Percentiles rank a stretch among this genome's conserved stretches.
phyloP scores from a whole-genome alignment of 306 rosid genomes.

The Carpinus fangiana region DNA sequence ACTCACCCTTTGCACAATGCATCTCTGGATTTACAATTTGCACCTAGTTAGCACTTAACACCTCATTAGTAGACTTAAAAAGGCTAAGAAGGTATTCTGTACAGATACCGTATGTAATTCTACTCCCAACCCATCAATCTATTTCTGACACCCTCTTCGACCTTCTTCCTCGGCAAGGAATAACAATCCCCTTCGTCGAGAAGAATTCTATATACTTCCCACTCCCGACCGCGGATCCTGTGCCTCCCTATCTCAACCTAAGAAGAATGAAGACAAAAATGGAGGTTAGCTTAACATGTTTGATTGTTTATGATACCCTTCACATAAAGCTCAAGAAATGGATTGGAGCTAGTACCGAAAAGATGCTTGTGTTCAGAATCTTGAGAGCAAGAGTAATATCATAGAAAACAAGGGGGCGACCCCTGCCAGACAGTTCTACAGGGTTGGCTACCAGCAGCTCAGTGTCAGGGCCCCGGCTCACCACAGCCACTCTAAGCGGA shows the following conservation, averaged over 20 bases:
- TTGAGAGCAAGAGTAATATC: constrained; percentile 56
- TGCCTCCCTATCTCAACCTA: constrained; percentile 59
- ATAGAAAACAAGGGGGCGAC: constrained; percentile 57
- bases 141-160: constrained; percentile 50
- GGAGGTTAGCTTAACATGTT: background rate
- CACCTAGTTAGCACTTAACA: constrained; percentile 7
- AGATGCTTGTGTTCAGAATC: constrained; percentile 38
- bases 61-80: constrained; percentile 1
- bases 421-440: constrained; percentile 60
- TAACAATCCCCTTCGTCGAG: constrained; percentile 46
- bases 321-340: background rate
- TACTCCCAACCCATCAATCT: constrained; percentile 59
- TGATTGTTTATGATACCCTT: background rate
- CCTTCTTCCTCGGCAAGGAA: constrained; percentile 35
- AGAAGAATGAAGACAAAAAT: background rate
- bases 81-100: constrained; percentile 16
- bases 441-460: constrained; percentile 69
- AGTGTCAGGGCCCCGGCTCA: constrained; percentile 58
- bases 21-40: background rate
- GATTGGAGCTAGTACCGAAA: constrained; percentile 40
- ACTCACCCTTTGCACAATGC: background rate
- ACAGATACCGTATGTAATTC: background rate
- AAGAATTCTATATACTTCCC: constrained; percentile 58
- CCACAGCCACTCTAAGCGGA: constrained; percentile 53
- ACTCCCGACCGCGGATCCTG: constrained; percentile 49